phyloP scores from a whole-genome alignment of 805 yeast genomes.

The Yamadazyma nakazawae region DNA sequence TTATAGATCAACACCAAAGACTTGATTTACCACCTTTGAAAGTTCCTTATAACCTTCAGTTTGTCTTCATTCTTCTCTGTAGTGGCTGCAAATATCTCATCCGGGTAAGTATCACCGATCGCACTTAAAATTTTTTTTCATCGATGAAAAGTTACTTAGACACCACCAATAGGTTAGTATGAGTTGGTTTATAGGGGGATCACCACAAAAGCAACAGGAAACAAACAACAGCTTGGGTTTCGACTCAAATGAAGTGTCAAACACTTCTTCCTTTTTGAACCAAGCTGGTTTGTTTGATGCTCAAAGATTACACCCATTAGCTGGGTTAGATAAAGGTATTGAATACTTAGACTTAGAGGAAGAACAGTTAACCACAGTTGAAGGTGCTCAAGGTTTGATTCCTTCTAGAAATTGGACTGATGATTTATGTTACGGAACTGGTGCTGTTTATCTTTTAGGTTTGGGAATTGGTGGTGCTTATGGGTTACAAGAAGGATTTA shows the following conservation, averaged over 20 bases:
- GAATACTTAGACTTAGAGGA: conserved; percentile 91
- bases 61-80: neutral
- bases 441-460: conserved; percentile 85
- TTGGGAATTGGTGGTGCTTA: conserved; percentile 86
- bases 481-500: conserved; percentile 85
- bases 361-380: conserved; percentile 62
- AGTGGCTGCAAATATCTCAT: conserved; percentile 8
- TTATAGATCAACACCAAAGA: too few relatives aligned
- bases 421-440: conserved; percentile 96
- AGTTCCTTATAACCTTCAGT: too few relatives aligned
- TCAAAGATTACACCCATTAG: conserved; percentile 80
- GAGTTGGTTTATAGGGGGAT: conserved; percentile 48
- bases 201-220: conserved; percentile 16
- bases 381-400: conserved; percentile 84
- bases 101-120: conserved; percentile 7
- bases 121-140: conserved; percentile 9
- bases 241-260: conserved; percentile 62
- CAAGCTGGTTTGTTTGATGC: conserved; percentile 59
- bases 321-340: conserved; percentile 84
- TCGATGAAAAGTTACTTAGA: neutral
- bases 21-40: too few relatives aligned
- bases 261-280: conserved; percentile 59
- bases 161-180: conserved; percentile 1
- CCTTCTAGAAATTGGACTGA: conserved; percentile 99
- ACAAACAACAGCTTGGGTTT: conserved; percentile 47